Percentiles rank a stretch among this genome's conserved stretches.
phyloP scores from a whole-genome alignment of 441 rosid genomes.

The Pelargonium citronellum region DNA sequence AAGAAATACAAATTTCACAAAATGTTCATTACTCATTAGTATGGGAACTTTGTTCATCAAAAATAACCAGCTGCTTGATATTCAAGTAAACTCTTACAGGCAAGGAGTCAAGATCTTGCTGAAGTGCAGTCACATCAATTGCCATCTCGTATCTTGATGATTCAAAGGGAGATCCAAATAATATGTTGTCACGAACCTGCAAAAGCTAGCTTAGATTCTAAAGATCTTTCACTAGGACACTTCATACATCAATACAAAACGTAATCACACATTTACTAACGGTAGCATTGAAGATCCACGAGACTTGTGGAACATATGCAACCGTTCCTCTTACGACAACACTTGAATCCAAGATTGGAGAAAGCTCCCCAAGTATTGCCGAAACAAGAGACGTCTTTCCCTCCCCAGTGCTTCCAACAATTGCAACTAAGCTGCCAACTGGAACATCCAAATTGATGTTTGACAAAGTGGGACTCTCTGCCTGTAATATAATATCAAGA shows the following conservation, averaged over 20 bases:
- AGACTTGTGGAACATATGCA: conserved; percentile 95
- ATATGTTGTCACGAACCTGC: conserved; percentile 83
- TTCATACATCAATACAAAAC: too few species aligned
- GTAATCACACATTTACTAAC: conserved; percentile 42
- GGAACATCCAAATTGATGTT: conserved; percentile 81
- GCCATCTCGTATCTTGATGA: conserved; percentile 65
- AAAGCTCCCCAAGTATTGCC: conserved; percentile 95
- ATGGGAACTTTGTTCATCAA: conserved; percentile 14
- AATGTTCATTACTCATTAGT: conserved; percentile 6
- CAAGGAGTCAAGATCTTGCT: conserved; percentile 79
- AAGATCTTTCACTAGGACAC: too few species aligned
- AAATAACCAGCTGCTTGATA: conserved; percentile 11
- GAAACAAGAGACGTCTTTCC: conserved; percentile 96
- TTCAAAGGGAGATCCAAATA: conserved; percentile 72
- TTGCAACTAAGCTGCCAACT: conserved; percentile 79
- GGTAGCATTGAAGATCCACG: conserved; percentile 98
- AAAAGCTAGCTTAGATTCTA: too few species aligned
- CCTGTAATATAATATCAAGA: conserved; percentile 38
- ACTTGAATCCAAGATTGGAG: conserved; percentile 48
- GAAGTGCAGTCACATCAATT: conserved; percentile 75
- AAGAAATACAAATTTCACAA: conserved; percentile 17
- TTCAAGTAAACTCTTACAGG: conserved; percentile 74
- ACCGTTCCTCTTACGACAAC: conserved; percentile 74
- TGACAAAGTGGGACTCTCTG: conserved; percentile 69
- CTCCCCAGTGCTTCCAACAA: conserved; percentile 94